A percentile compares a stretch with the other conserved stretches of the same genome.
phyloP scores from a whole-genome alignment of 768 basidiomycete species.

The Mrakia blollopis region DNA sequence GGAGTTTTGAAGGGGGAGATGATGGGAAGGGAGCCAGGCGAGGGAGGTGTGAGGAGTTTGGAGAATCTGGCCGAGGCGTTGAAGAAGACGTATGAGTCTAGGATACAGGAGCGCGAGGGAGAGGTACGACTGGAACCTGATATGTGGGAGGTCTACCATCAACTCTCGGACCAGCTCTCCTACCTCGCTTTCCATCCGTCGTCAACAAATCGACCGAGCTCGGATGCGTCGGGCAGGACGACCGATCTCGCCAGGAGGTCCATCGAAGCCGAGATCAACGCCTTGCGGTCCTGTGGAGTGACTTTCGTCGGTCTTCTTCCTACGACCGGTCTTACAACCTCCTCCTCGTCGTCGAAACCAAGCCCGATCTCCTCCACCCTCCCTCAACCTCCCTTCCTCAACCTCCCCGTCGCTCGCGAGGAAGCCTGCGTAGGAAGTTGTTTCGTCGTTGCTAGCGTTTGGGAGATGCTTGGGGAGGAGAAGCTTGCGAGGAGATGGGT shows the following conservation, averaged over 20 bases:
- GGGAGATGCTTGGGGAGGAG: neutral
- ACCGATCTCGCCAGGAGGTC: neutral
- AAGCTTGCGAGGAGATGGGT: neutral
- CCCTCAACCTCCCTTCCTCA: slow-evolving; percentile 3
- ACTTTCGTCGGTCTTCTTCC: neutral
- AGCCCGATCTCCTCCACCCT: neutral
- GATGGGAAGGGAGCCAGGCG: neutral
- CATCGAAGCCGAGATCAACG: neutral
- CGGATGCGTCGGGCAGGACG: neutral
- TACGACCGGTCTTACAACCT: neutral
- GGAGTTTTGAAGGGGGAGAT: neutral
- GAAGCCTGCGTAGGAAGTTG: neutral
- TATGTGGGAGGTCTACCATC: neutral
- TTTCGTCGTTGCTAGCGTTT: neutral
- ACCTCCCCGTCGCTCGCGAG: neutral
- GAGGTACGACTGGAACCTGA: neutral
- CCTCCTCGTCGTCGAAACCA: too few relatives aligned
- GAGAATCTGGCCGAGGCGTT: neutral
- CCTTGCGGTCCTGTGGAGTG: neutral
- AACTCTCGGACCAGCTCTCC: neutral
- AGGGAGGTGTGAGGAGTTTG: slow-evolving; percentile 3
- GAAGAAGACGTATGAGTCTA: neutral
- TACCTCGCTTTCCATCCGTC: neutral
- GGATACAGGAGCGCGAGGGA: neutral
- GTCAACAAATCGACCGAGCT: neutral